Conservation (phyloP, 2,329 filamentous ascomycete species). For the Raffaelea albimanens region DNA sequence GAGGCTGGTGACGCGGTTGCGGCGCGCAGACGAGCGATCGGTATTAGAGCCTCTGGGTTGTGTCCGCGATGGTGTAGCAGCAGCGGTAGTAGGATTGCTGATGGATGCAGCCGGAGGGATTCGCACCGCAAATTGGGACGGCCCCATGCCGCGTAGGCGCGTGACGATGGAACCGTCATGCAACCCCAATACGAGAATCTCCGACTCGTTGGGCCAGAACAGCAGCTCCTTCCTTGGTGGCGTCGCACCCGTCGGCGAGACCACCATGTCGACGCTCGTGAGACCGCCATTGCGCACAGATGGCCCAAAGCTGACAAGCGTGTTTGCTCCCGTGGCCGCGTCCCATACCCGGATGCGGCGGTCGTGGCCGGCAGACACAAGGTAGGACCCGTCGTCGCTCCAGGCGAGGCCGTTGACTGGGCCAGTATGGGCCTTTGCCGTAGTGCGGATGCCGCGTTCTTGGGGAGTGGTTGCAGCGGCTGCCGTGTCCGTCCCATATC, state of each 20-base stretch:
- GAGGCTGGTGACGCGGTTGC: conserved; percentile 62
- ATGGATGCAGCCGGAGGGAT: background rate
- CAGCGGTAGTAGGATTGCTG: background rate
- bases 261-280: conserved; percentile 50
- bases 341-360: conserved; percentile 82
- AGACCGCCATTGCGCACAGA: conserved; percentile 64
- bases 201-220: conserved; percentile 71
- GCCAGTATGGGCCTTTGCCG: conserved; percentile 63
- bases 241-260: conserved; percentile 51
- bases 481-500: conserved; percentile 24
- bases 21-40: conserved; percentile 33
- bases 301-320: conserved; percentile 79
- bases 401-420: conserved; percentile 79
- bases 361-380: conserved; percentile 78
- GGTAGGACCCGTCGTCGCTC: conserved; percentile 67
- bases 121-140: conserved; percentile 34
- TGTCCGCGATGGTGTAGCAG: background rate
- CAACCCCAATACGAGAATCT: conserved; percentile 73
- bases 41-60: background rate
- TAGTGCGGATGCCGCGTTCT: conserved; percentile 31
- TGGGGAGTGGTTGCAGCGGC: conserved; percentile 23
- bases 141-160: conserved; percentile 57
- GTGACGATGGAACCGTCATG: conserved; percentile 67
- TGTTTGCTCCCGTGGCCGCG: conserved; percentile 70
- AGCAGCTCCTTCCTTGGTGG: conserved; percentile 53